These are phyloP conservation scores for Halteria grandinella DNA, from an alignment of 73 alveolate species.

Conservation along the genomic window DNA sequence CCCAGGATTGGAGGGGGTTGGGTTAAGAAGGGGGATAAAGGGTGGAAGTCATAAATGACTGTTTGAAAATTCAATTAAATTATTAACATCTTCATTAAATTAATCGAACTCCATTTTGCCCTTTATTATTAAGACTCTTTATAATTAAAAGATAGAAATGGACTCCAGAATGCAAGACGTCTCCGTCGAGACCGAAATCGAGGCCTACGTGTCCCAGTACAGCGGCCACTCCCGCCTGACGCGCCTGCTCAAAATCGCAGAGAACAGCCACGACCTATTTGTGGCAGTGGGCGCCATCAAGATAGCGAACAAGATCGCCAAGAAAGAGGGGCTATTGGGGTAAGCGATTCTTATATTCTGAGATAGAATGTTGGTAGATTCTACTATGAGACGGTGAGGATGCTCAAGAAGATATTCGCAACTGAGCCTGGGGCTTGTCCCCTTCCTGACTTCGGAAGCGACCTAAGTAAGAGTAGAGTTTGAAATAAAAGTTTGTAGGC, in stretches of 20 bases:
- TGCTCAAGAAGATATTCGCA: not conserved
- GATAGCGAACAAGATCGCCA: constrained; percentile 1
- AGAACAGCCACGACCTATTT: constrained; percentile 6
- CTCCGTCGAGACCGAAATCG: not conserved
- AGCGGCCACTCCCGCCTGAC: not conserved
- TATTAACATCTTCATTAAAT: too few species aligned
- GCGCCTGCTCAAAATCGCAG: constrained; percentile 17
- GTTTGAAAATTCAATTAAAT: too few species aligned
- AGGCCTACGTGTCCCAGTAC: constrained; percentile 7
- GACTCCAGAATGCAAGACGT: not conserved
- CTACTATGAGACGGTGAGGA: constrained; percentile 29
- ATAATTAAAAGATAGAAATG: constrained; percentile 20
- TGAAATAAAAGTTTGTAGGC: constrained; percentile 14
- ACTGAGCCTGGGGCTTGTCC: constrained; percentile 18
- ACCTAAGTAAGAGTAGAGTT: constrained; percentile 41
- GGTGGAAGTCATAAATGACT: too few species aligned
- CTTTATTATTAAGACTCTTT: not conserved
- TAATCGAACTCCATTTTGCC: too few species aligned
- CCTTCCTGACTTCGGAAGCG: constrained; percentile 24
- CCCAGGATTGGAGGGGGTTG: too few species aligned
- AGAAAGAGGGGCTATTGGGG: constrained; percentile 11
- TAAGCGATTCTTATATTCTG: not conserved
- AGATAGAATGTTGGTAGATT: not conserved
- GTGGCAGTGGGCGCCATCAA: constrained; percentile 10
- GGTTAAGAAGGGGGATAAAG: too few species aligned